A percentile compares a stretch with the other conserved stretches of the same genome.
Conservation (phyloP, 1,139 yeast genomes). For the Taphrina flavorubra region DNA sequence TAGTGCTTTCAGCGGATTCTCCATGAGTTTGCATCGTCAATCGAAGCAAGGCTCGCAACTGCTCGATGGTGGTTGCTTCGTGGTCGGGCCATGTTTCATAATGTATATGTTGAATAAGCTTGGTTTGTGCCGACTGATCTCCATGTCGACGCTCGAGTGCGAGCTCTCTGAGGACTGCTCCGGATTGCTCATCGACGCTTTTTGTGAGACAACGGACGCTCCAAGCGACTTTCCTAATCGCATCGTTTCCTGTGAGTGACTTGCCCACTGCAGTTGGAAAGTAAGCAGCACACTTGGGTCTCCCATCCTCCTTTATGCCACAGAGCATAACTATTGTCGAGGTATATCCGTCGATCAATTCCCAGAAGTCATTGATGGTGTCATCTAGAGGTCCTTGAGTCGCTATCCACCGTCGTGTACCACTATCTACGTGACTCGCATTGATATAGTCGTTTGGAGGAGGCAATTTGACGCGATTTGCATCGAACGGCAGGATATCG, state of each 20-base stretch:
- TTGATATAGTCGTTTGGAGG: conserved; percentile 55
- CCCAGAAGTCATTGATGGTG: conserved; percentile 81
- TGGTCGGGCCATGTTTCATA: conserved; percentile 51
- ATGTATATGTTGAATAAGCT: conserved; percentile 48
- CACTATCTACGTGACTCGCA: conserved; percentile 56
- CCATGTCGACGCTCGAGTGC: neutral
- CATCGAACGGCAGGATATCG: conserved; percentile 66
- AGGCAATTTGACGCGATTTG: conserved; percentile 58
- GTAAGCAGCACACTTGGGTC: conserved; percentile 72
- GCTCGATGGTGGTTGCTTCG: conserved; percentile 51
- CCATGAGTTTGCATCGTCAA: conserved; percentile 51
- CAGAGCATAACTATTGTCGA: conserved; percentile 86
- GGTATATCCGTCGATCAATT: conserved; percentile 67
- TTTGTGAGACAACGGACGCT: conserved; percentile 37
- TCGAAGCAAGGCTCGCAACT: conserved; percentile 53
- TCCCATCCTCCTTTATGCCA: conserved; percentile 66
- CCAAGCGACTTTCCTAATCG: neutral
- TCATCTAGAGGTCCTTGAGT: conserved; percentile 60
- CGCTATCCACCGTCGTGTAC: conserved; percentile 46
- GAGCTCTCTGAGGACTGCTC: neutral
- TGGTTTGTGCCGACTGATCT: neutral
- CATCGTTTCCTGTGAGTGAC: neutral
- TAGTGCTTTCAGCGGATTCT: neutral
- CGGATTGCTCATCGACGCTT: neutral
- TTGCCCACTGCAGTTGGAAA: conserved; percentile 62